Evolutionary conservation across 2,329 filamentous ascomycete genomes (phyloP).

Genomic region (Aspergillus sp.): DNA sequence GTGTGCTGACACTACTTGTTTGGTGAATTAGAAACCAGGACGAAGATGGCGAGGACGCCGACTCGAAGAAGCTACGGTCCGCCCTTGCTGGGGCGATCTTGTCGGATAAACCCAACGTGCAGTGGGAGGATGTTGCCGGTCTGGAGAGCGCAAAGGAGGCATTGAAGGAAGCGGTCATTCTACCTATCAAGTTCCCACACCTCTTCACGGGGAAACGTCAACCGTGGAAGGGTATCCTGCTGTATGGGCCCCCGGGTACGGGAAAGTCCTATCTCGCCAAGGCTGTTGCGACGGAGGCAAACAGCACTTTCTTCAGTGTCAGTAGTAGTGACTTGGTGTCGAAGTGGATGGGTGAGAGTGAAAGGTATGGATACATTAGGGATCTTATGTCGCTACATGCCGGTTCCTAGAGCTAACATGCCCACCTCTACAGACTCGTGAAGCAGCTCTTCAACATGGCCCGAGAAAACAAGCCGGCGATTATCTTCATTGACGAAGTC

Average conservation of each 20-base stretch:
- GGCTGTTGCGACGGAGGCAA: constrained; percentile 95
- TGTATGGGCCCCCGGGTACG: constrained; percentile 94
- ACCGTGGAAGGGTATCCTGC: constrained; percentile 95
- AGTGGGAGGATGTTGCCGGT: constrained; percentile 97
- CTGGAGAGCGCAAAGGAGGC: constrained; percentile 94
- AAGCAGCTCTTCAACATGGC: constrained; percentile 98
- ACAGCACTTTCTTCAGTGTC: constrained; percentile 98
- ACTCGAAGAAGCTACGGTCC: constrained; percentile 91
- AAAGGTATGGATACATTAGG: constrained; percentile 65
- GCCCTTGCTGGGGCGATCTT: constrained; percentile 90
- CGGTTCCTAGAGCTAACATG: constrained; percentile 12
- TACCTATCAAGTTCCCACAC: constrained; percentile 98
- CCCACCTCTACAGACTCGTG: constrained; percentile 66
- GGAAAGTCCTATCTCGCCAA: constrained; percentile 98
- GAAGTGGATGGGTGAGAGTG: constrained; percentile 99
- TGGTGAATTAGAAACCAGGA: constrained; percentile 49
- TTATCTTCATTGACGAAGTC: constrained; percentile 98
- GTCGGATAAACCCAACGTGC: constrained; percentile 92
- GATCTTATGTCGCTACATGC: not conserved
- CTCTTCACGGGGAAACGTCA: constrained; percentile 94
- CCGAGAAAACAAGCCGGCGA: constrained; percentile 94
- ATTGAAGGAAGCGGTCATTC: constrained; percentile 92
- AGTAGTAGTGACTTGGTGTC: constrained; percentile 96
- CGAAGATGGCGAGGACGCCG: constrained; percentile 77
- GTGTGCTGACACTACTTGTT: not conserved